Percentiles rank a stretch among this genome's conserved stretches.
phyloP scores from a whole-genome alignment of 176 grass and related monocot genomes.

The Neostapfia colusana region DNA sequence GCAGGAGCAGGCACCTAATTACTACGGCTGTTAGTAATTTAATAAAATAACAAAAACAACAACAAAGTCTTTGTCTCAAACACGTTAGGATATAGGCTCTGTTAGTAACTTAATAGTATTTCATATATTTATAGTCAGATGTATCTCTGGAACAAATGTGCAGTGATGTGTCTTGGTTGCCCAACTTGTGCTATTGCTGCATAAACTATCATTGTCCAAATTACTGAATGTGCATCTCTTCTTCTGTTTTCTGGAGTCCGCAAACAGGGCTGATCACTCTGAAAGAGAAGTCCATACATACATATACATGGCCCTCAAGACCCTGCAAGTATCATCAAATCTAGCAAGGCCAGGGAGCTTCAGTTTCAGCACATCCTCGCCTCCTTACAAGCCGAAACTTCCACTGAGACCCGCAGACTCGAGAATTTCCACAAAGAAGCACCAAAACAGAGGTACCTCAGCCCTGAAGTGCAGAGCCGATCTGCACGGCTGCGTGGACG shows the following conservation, averaged over 20 bases:
- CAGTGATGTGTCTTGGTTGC: no score
- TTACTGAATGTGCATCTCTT: not conserved
- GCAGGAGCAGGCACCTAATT: not conserved
- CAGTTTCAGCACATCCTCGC: not conserved
- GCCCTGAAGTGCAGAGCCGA: constrained; percentile 39
- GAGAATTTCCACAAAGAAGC: not conserved
- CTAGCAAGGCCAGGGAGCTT: constrained; percentile 9
- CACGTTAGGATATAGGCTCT: no score
- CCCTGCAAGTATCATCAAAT: constrained; percentile 24
- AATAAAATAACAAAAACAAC: no score
- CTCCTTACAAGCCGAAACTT: not conserved
- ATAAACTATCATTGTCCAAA: not conserved
- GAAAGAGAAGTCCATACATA: not conserved
- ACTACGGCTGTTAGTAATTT: not conserved
- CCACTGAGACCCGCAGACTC: not conserved
- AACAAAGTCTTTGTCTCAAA: no score
- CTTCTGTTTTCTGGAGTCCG: not conserved
- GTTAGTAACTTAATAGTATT: no score
- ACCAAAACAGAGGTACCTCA: not conserved
- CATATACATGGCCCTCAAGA: constrained; percentile 44
- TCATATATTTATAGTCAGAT: not conserved
- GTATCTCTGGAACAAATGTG: no score
- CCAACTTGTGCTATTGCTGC: not conserved
- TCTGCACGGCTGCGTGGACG: constrained; percentile 14
- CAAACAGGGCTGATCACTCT: constrained; percentile 18